Base-by-base conservation (phyloP, 495 filamentous ascomycete species). In the Margaritispora aquatica region DNA sequence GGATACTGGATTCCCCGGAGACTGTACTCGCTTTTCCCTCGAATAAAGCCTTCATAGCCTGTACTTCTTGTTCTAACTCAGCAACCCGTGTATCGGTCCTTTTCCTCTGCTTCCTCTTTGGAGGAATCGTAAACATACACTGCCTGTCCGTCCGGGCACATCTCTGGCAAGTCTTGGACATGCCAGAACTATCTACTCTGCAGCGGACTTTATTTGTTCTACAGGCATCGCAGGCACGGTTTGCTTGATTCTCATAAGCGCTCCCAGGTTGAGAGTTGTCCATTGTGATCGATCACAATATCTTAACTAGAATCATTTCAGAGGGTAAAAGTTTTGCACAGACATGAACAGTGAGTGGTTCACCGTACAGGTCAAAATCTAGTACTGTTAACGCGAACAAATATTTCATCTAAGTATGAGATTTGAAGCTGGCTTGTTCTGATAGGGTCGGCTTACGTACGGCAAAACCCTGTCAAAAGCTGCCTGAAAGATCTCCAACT, bases 1-100 rank as follows among this genome's bases (percentile, higher is more conserved):
- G 38, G 19, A n/a, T n/a, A 44, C 3, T 17, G 17, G n/a, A n/a
- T n/a, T 9, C 38, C 15, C 19, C 38, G 3, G 38, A 17, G 3
- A 44, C 17, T 23, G 47, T 24, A 50, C 20, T 24, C 7, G 19
- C 36, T 47, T 57, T 59, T 8, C 26, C 47, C 1, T 62, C 59
- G 23, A 66, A 61, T 17, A 66, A 41, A 8, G 59, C 24, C 26
- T 55, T 22, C 62, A 65, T 64, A 10, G 65, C 59, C 34, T 57
- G 47, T 13, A 65, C 60, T 44, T 63, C 62, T 58, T 55, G 88
- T 72, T 97, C 94, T 41, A 97, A 75, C 74, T 97, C 92, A 7
- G 92, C 87, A 19, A 97, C 92, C 51, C 92, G 82, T 56, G 83
- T 90, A 69, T 96, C 93, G 36, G 88, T 90, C 74, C 96, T 94